Percentiles rank a stretch among this genome's conserved stretches.
Evolutionary conservation across 225 moss, liverwort and hornwort genomes (phyloP).

Genomic region (Polytrichum formosum): DNA sequence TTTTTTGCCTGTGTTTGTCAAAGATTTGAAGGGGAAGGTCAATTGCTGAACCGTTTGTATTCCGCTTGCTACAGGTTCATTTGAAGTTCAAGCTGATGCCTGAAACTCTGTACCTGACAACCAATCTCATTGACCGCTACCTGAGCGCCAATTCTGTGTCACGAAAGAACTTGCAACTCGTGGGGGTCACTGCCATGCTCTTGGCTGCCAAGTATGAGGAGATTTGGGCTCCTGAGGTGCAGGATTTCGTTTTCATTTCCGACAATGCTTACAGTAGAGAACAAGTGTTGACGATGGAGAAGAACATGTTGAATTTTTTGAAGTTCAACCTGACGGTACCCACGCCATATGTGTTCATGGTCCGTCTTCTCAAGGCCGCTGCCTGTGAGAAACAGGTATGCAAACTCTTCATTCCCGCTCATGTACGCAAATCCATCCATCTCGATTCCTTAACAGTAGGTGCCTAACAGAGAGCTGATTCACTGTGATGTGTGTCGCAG

Average conservation of each 20-base stretch:
- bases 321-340: constrained; percentile 94
- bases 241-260: constrained; percentile 88
- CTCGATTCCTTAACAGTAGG: too few relatives aligned
- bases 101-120: constrained; percentile 83
- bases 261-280: constrained; percentile 80
- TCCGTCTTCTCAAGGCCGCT: constrained; percentile 81
- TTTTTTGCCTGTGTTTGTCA: too few relatives aligned
- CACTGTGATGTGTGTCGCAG: constrained; percentile 4
- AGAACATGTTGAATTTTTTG: constrained; percentile 81
- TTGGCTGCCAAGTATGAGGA: constrained; percentile 96
- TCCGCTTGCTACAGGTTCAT: constrained; percentile 50
- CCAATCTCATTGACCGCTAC: constrained; percentile 85
- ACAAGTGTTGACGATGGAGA: constrained; percentile 89
- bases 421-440: too few relatives aligned
- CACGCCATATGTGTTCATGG: constrained; percentile 90
- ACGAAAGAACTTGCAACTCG: constrained; percentile 82
- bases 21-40: too few relatives aligned
- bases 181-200: constrained; percentile 94
- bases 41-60: neutral
- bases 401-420: too few relatives aligned
- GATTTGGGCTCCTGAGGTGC: constrained; percentile 89
- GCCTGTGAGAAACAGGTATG: constrained; percentile 49
- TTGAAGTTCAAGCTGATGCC: constrained; percentile 88
- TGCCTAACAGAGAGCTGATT: too few relatives aligned
- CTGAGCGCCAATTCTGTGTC: constrained; percentile 59